Evolutionary conservation across 2,329 filamentous ascomycete genomes (phyloP), one percentile per base, ranked within the genome.

Genomic region (Diaporthe ampelina): DNA sequence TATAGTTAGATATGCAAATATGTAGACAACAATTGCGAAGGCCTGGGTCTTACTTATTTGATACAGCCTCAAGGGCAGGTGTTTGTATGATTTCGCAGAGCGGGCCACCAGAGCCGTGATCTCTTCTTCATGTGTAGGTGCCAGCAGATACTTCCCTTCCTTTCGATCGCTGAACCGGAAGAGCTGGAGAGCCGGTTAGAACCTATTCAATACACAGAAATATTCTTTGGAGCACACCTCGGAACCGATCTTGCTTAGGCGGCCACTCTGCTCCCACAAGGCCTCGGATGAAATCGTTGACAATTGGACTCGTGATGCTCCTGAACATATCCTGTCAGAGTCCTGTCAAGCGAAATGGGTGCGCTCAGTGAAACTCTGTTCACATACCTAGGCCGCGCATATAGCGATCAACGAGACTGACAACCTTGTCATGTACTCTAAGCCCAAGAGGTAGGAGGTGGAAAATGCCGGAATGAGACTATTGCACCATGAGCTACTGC

Each of bases 101-200:
- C 88, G 89, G 5, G 91, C 90, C 1, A 98, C 94, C 3, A 99
- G 86, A 0, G 89, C 86, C 0, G 97, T 99, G 78, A 99, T 97
- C 81, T 99, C 97, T 82, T 99, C 97, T 81, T 99, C 97, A 76
- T 99, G 97, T 0, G 97, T 99, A 0, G 97, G 97, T 1, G 95
- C 93, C 5, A 99, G 89, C 40, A 99, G 88, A 76, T 94, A 94
- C 5, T 89, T 87, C 0, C 89, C 86, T 9, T 93, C 90, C 82
- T 94, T 97, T 73, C 97, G 91, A 82, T 98, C 97, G 58, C 88
- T 84, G 61, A 98, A 90, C 56, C 90, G 91, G 78, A 98, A 96
- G 26, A 98, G 88, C 92, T 97, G 59, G 40, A 57, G 70, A 32
- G 83, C 58, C 83, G n/a, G 35, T 58, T 56, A 72, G 73, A n/a